Conservation (phyloP, 306 rosid species). For the Crotalaria pallida region DNA sequence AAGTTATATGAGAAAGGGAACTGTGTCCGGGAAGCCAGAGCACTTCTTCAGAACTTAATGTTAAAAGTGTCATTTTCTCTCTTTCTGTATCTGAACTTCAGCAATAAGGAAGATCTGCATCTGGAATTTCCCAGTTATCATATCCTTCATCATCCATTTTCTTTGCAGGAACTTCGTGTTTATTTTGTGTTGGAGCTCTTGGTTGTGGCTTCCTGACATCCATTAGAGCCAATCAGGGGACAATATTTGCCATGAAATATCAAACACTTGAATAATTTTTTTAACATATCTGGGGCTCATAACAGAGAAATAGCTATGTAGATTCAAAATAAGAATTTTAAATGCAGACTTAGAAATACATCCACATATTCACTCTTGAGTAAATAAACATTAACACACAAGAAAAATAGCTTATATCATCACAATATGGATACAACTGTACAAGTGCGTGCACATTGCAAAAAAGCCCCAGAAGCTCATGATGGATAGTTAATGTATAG, state of each 20-base stretch:
- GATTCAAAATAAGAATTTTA: not conserved
- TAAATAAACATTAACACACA: not conserved
- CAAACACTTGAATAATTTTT: not conserved
- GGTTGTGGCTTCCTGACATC: conserved; percentile 20
- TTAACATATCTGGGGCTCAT: not conserved
- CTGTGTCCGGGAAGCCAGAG: not conserved
- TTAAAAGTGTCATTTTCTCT: not conserved
- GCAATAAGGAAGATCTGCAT: conserved; percentile 26
- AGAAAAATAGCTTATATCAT: not conserved
- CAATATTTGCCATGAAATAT: not conserved
- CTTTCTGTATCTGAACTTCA: not conserved
- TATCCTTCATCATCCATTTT: not conserved
- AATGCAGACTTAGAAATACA: no score
- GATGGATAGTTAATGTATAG: no score
- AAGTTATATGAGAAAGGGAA: not conserved
- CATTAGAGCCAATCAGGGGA: conserved; percentile 17
- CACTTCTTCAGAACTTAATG: not conserved
- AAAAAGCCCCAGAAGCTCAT: not conserved
- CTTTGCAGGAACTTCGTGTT: not conserved
- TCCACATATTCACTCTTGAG: no score
- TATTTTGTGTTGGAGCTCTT: conserved; percentile 1
- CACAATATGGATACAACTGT: not conserved
- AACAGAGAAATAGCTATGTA: not conserved
- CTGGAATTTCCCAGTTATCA: conserved; percentile 33
- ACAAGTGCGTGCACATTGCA: not conserved